Conservation (phyloP, 768 basidiomycete genomes). For the Coprinopsis strossmayeri region DNA sequence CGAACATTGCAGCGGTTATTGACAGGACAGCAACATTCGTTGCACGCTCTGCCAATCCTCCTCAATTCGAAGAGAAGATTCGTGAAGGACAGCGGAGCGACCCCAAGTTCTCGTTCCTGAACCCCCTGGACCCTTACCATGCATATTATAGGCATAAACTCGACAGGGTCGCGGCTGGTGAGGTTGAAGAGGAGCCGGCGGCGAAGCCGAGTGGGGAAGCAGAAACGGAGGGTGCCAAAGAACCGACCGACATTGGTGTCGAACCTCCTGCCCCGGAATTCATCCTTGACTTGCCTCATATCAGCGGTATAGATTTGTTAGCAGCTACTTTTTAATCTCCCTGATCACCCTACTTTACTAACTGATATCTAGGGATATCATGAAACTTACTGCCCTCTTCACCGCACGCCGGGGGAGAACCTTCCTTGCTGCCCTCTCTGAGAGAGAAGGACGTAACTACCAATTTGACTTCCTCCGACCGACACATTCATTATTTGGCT, state of each 20-base stretch:
- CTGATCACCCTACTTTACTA: too few species aligned
- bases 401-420: slow-evolving; percentile 85
- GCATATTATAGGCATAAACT: slow-evolving; percentile 94
- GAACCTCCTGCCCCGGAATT: slow-evolving; percentile 82
- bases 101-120: slow-evolving; percentile 98
- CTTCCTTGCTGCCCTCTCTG: slow-evolving; percentile 81
- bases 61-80: slow-evolving; percentile 94
- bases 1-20: slow-evolving; percentile 62
- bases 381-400: slow-evolving; percentile 94
- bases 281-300: slow-evolving; percentile 78
- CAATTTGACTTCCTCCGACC: slow-evolving; percentile 98
- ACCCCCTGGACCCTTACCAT: slow-evolving; percentile 96
- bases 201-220: slow-evolving; percentile 32
- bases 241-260: slow-evolving; percentile 56
- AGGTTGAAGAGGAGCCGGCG: slow-evolving; percentile 54
- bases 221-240: slow-evolving; percentile 31
- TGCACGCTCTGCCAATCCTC: slow-evolving; percentile 89
- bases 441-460: slow-evolving; percentile 89
- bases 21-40: slow-evolving; percentile 92
- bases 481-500: slow-evolving; percentile 91
- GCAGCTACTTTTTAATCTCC: slow-evolving; percentile 23
- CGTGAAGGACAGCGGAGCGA: slow-evolving; percentile 93
- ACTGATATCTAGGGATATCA: slow-evolving; percentile 76
- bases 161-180: slow-evolving; percentile 74
- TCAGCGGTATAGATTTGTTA: slow-evolving; percentile 86